Base-by-base conservation (phyloP, 306 rosid genomes). In the Cicer chorassanicum region DNA sequence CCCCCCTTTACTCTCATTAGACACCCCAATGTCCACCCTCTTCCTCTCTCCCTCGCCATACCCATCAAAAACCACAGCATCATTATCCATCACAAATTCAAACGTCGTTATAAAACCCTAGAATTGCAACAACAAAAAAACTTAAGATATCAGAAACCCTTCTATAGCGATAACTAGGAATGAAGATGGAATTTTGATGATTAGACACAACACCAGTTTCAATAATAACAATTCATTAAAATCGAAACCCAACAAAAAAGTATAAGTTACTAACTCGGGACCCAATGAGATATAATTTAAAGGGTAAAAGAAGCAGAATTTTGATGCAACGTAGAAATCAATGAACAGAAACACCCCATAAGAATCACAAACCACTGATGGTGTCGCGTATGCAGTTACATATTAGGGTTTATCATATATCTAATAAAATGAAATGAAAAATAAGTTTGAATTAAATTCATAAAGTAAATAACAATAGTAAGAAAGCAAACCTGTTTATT, bases 1-100 rank as follows among this genome's bases (percentile, higher is more conserved):
- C 69, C 65, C 89, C 70, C 4, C 43, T 6, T 44, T 24, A 48
- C 67, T 69, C 76, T 78, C 90, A 62, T 42, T 74, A 7, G 80
- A 67, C 69, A 80, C 83, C 74, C 75, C 87, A 62, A 36, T 78
- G 5, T 41, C 87, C 70, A 51, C 82, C 76, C 61, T 78, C 77
- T 84, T 77, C n/a, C 46, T 71, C 75, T 86, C 89, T 34, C 50
- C 87, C 81, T 38, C 71, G 18, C 76, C 70, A 76, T 78, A 75
- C 59, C 79, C 88, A 66, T 67, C 74, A 46, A 76, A 70, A 82
- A 73, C 62, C 60, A 65, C 87, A 68, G 65, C 85, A 75, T 84
- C 86, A 82, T 83, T 80, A 72, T 87, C 97, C 97, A 91, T 77
- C 5, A 16, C 43, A 69, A 77, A 46, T 76, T 73, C 70, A 48